Evolutionary conservation across 805 yeast species (phyloP), one percentile per base, ranked within the genome.

Genomic region (Kazachstania viticola): DNA sequence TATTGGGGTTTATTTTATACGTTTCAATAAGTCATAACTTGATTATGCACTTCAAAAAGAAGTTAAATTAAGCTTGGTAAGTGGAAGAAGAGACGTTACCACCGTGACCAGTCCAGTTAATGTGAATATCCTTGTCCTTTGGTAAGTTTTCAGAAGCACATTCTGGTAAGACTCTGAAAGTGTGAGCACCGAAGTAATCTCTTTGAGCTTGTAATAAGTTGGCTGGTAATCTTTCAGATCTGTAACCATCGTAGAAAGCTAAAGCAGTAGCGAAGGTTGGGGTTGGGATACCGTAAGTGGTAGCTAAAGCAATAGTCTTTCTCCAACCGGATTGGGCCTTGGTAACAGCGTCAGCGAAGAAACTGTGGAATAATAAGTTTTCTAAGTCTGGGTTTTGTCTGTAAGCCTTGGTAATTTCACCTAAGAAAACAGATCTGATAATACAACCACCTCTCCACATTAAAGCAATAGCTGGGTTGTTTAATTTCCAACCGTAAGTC

Each of bases 391-490:
- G 94, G 70, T 79, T 70, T 62, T 79, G 75, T 67, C 91, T 82
- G 80, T 79, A 88, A 48, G 98, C 98, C 60, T 83, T 63, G 48
- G 98, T 88, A 67, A 88, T 88, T 65, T 88, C 96, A 58, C 78
- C 96, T 59, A 88, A 72, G 81, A 88, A 88, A 45, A 88, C 96
- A 37, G 98, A 88, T 75, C 97, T 83, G 68, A 88, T 88, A 65
- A 88, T 88, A 75, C 98, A 88, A 54, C 98, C 98, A 71, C 98
- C 98, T 75, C 98, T 79, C 98, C 98, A 88, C 97, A 88, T 88
- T 56, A 91, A 75, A 50, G 97, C 97, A 54, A 91, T 91, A 39
- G 94, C 91, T 51, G 97, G 95, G 77, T 83, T 81, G 79, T 88
- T 91, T 61, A 88, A 73, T 65, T 82, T 77, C 98, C 98, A 88